Percentiles rank a stretch among this genome's conserved stretches.
These are phyloP conservation scores for Hsuehochloa calcarea DNA, from an alignment of 176 grass and related monocot genomes.

Conservation along the genomic window DNA sequence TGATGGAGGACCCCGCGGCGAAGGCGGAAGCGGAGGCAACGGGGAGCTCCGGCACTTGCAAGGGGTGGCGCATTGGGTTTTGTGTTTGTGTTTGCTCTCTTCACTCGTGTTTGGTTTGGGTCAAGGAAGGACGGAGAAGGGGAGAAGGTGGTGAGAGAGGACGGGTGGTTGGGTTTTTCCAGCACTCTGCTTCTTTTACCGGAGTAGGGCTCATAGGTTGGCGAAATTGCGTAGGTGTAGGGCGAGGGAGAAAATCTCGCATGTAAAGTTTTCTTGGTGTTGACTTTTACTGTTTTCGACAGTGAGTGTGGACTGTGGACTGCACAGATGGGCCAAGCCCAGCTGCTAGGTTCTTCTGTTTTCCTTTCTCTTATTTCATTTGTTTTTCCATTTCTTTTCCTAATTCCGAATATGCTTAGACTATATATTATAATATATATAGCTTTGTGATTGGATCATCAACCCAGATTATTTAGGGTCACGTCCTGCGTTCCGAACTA, in stretches of 20 bases:
- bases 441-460: too few relatives aligned
- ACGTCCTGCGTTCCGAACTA: too few relatives aligned
- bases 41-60: constrained; percentile 32
- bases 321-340: background rate
- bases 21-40: background rate
- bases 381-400: too few relatives aligned
- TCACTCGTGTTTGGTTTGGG: background rate
- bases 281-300: constrained; percentile 43
- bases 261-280: constrained; percentile 7
- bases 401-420: too few relatives aligned
- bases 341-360: too few relatives aligned
- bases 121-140: background rate
- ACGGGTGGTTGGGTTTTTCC: background rate
- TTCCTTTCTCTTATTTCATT: too few relatives aligned
- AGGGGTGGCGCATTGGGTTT: constrained; percentile 40
- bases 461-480: too few relatives aligned
- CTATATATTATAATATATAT: too few relatives aligned
- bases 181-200: background rate
- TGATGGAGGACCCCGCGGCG: background rate
- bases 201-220: background rate
- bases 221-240: background rate
- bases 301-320: background rate
- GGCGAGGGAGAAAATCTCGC: background rate
- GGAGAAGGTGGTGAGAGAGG: too few relatives aligned
- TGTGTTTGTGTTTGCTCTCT: background rate